phyloP scores from a whole-genome alignment of 2,329 filamentous ascomycete genomes.

The Arthrobotrys pseudoclavata region DNA sequence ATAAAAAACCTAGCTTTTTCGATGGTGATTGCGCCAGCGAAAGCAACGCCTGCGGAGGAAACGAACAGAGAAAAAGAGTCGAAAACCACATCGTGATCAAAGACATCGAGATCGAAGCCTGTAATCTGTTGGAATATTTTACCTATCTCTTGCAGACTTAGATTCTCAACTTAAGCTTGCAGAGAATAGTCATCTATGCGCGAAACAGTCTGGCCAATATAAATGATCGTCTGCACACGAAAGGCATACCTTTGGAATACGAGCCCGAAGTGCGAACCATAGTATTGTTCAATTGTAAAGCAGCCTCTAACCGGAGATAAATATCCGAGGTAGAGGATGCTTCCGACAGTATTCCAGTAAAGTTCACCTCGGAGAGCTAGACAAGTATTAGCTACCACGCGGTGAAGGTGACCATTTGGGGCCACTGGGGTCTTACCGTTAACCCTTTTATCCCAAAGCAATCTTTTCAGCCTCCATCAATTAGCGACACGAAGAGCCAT shows the following conservation, averaged over 20 bases:
- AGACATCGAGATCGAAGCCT: background rate
- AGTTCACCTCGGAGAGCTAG: too few relatives aligned
- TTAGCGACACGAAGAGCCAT: background rate
- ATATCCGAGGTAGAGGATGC: background rate
- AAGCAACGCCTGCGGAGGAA: background rate
- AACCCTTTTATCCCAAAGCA: background rate
- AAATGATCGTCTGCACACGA: too few relatives aligned
- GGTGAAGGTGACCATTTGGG: too few relatives aligned
- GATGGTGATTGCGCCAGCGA: background rate
- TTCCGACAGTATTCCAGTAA: too few relatives aligned
- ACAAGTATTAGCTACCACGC: too few relatives aligned
- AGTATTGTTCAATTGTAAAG: background rate
- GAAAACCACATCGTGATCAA: background rate
- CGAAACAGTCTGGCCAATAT: too few relatives aligned
- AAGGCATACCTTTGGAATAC: background rate
- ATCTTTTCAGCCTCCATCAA: background rate
- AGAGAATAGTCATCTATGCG: background rate
- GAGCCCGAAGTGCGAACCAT: background rate
- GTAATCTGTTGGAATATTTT: background rate
- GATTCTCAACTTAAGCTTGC: background rate
- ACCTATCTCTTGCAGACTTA: background rate
- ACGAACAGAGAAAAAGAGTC: background rate
- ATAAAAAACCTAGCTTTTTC: background rate
- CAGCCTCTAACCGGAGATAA: background rate
- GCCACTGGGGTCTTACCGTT: background rate